Base-by-base conservation (phyloP, 108 stramenopile species). In the Skeletonema tropicum region DNA sequence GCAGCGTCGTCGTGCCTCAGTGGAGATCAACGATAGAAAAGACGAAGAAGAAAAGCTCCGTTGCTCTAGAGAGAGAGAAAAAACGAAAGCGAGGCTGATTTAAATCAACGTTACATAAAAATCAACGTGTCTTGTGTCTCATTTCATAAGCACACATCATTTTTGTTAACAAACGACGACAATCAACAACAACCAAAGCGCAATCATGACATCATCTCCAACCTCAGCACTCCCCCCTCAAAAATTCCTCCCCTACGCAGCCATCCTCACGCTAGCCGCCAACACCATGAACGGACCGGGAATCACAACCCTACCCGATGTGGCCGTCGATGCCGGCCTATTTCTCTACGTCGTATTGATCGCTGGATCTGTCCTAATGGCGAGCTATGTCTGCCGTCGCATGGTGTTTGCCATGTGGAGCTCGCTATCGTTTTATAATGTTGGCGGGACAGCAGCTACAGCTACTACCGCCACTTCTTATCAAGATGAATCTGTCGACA, bases 241-340 rank as follows among this genome's bases (percentile, higher is more conserved):
- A 69, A 58, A 52, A 52, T 63, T 58, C 30, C 79, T 76, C 48
- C 64, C 75, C 68, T 75, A 64, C 60, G 62, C 75, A 1, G 79
- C 79, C 60, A 76, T 76, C 59, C 74, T 80, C 8, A 62, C 71
- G 5, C 38, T 76, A 31, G 79, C 79, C 31, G 74, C 79, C 41
- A 76, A 80, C 70, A 75, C 79, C 10, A 80, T 76, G 79, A 80
- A 78, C 46, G 77, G 77, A 36, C 77, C 77, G 3, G 77, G 77
- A 17, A 63, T 78, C 38, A 78, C 77, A 46, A 78, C 77, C 19
- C 58, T 78, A 3, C 77, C 77, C 21, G 65, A 71, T n/a, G 77
- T 78, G 8, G 77, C 77, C 26, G 35, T 32, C 29, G 58, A 71
- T 29, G 77, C 77, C 19, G 77, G 77, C n/a, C 26, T 78, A 4